phyloP scores from a whole-genome alignment of 106 monocot genomes.

The Acorus calamus region DNA sequence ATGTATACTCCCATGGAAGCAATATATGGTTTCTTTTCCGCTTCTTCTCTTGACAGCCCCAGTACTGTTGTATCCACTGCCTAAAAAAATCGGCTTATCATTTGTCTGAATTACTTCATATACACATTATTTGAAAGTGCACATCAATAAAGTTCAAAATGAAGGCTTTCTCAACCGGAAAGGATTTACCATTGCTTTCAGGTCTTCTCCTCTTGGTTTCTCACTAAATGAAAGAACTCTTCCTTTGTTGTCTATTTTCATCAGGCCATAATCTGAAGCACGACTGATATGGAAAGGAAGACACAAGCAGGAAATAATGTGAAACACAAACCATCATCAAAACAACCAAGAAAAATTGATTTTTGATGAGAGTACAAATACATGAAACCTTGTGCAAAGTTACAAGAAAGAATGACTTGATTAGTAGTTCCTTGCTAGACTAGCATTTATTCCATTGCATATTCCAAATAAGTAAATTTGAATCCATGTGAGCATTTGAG shows the following conservation, averaged over 20 bases:
- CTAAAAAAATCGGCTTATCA: conserved; percentile 14
- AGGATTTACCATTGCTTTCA: conserved; percentile 65
- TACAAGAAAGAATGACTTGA: too few relatives aligned
- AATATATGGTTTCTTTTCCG: conserved; percentile 81
- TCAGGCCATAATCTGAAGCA: conserved; percentile 86
- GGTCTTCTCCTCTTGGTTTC: conserved; percentile 74
- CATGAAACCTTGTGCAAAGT: not conserved
- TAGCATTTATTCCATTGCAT: not conserved
- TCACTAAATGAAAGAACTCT: conserved; percentile 70
- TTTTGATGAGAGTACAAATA: not conserved
- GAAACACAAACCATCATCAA: too few relatives aligned
- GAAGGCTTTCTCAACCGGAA: too few relatives aligned
- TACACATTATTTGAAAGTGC: too few relatives aligned
- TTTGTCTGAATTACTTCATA: too few relatives aligned
- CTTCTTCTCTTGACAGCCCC: conserved; percentile 67
- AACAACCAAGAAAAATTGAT: too few relatives aligned
- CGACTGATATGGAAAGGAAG: conserved; percentile 38
- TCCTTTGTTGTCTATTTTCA: conserved; percentile 79
- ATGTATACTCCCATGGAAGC: conserved; percentile 97
- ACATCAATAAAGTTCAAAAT: too few relatives aligned
- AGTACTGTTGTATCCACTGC: conserved; percentile 78
- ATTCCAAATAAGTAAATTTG: not conserved
- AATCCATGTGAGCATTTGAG: too few relatives aligned
- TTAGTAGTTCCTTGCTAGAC: not conserved
- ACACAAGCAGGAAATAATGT: not conserved